Conservation (phyloP, 129 eudicot genomes). For the Tagetes patula region DNA sequence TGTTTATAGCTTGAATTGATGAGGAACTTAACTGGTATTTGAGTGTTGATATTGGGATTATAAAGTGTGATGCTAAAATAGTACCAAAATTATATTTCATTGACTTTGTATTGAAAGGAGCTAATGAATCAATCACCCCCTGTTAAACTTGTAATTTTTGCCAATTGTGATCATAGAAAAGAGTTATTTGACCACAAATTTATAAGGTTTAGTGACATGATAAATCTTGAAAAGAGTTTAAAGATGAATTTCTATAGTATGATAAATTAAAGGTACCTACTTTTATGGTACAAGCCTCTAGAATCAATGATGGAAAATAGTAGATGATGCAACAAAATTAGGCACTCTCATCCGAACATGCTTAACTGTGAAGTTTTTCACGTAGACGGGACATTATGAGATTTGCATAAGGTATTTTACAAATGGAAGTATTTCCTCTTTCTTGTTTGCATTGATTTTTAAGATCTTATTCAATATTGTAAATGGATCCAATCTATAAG, state of each 20-base stretch:
- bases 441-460: neutral
- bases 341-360: no score
- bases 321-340: no score
- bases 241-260: neutral
- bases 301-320: no score
- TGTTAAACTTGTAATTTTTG: neutral
- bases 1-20: neutral
- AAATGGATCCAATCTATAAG: neutral
- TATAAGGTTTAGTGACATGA: neutral
- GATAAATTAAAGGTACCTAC: neutral
- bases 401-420: neutral
- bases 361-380: neutral
- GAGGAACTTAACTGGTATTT: neutral
- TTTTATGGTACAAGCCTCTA: no score
- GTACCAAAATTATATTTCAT: no score
- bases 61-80: neutral
- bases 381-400: neutral
- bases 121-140: neutral
- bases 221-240: neutral
- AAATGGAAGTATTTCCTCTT: neutral
- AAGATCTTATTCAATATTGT: neutral
- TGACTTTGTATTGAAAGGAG: neutral
- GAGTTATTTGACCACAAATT: neutral
- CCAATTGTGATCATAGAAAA: neutral
- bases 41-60: slow-evolving; percentile 8